Percentiles rank a stretch among this genome's conserved stretches.
Conservation (phyloP, 257 asterid genomes). For the Solanum lycopersicoides region DNA sequence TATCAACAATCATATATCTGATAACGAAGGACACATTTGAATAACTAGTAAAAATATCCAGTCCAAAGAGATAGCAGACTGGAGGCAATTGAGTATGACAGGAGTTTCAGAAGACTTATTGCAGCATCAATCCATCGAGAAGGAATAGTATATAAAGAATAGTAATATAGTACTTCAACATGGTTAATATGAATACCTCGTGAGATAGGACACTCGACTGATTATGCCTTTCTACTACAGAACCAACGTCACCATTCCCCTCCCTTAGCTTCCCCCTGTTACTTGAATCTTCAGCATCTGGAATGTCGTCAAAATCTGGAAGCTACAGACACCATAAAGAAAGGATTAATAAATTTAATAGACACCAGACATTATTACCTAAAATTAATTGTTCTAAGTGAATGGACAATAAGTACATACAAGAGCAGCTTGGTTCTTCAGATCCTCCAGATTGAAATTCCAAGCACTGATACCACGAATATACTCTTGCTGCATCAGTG, state of each 20-base stretch:
- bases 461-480: conserved; percentile 96
- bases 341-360: not conserved
- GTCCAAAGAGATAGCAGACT: not conserved
- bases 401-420: conserved; percentile 33
- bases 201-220: conserved; percentile 28
- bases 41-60: not conserved
- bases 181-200: conserved; percentile 31
- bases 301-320: conserved; percentile 51
- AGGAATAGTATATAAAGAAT: not conserved
- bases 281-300: conserved; percentile 48
- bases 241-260: conserved; percentile 29
- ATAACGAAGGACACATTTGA: not conserved
- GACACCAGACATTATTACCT: not conserved
- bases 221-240: conserved; percentile 31
- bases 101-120: not conserved
- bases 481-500: conserved; percentile 78
- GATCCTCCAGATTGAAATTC: conserved; percentile 93
- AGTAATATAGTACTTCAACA: not conserved
- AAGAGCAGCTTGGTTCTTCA: conserved; percentile 88
- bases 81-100: not conserved
- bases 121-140: not conserved
- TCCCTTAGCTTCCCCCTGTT: conserved; percentile 29
- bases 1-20: not conserved
- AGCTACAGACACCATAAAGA: conserved; percentile 43
- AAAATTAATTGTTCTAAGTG: conserved; percentile 7